Base-by-base conservation (phyloP, 495 filamentous ascomycete species). In the Daldinia decipiens region DNA sequence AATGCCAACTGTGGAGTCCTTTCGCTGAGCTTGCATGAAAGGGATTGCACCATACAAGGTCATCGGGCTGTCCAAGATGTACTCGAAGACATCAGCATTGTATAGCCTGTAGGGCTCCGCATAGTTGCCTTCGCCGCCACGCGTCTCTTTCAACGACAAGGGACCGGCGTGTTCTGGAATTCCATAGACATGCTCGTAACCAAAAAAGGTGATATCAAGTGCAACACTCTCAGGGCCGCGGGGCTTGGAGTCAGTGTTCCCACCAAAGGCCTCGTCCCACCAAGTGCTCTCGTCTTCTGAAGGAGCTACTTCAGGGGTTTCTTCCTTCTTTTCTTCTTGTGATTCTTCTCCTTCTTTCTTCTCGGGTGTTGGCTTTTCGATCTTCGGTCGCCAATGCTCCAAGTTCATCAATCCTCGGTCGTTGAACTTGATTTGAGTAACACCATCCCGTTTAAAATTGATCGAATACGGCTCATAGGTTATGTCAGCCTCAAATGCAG, bases 191-290 rank as follows among this genome's bases (percentile, higher is more conserved):
- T 97, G 90, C 58, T 90, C 90, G 74, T 97, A 98, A 11, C 92
- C 94, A 11, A 92, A 88, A 78, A 98, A 99, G 1, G 89, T 89
- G 77, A 99, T 93, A 77, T 99, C 95, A 64, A 99, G 79, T 38
- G 86, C 94, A 59, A 98, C 84, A 77, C 93, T 93, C 79, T 98
- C 96, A 1, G 95, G 96, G 11, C 88, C 88, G 73, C 88, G 88
- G 24, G 95, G 96, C 79, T 98, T 98, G 11, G 91, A 86, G 78
- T 99, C 95, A 4, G 94, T 98, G 75, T 92, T 94, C 62, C 94
- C 93, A 58, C 94, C 95, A 79, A 99, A 98, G 50, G 86, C 86
- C 80, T 99, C 95, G 17, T 99, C 95, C 96, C 95, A 99, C 92
- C 94, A 97, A 5, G 93, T 97, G 76, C 89, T 90, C 76, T 98